Evolutionary conservation across 768 basidiomycete genomes (phyloP).

Genomic region (Rhizopogon vulgaris): DNA sequence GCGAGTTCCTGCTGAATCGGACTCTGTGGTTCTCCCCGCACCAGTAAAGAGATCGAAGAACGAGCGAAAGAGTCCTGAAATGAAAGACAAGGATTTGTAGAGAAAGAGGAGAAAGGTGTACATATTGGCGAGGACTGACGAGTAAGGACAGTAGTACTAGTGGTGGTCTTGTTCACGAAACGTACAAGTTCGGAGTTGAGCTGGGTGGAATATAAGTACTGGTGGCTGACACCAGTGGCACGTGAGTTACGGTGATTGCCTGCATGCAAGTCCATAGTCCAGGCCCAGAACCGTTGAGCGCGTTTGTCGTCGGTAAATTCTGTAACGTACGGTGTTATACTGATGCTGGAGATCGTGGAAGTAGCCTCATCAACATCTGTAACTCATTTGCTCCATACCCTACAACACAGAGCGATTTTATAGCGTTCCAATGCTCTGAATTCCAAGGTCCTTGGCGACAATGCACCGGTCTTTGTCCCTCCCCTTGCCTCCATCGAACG

Average conservation of each 20-base stretch:
- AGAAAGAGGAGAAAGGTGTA: constrained; percentile 12
- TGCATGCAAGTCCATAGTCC: too few relatives aligned
- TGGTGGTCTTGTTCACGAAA: constrained; percentile 1
- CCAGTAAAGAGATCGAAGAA: constrained; percentile 15
- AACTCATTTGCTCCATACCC: too few relatives aligned
- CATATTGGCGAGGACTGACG: constrained; percentile 12
- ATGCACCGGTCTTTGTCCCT: constrained; percentile 70
- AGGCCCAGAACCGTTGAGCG: too few relatives aligned
- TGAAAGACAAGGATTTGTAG: constrained; percentile 16
- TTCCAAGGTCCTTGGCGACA: constrained; percentile 67
- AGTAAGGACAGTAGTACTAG: constrained; percentile 8
- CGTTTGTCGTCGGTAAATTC: not conserved
- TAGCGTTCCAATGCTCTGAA: constrained; percentile 63
- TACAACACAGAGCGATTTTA: constrained; percentile 21
- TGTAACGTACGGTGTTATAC: not conserved
- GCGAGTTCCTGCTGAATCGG: not conserved
- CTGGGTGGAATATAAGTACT: not conserved
- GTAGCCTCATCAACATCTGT: too few relatives aligned
- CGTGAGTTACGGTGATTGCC: too few relatives aligned
- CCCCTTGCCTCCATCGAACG: constrained; percentile 65
- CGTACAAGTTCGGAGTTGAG: too few relatives aligned
- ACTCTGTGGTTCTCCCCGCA: constrained; percentile 8
- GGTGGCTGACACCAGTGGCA: not conserved
- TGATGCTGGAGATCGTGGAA: not conserved
- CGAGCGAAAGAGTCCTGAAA: constrained; percentile 23